Evolutionary conservation across 805 yeast species (phyloP), one percentile per base, ranked within the genome.

Genomic region (Kockiozyma suomiensis): DNA sequence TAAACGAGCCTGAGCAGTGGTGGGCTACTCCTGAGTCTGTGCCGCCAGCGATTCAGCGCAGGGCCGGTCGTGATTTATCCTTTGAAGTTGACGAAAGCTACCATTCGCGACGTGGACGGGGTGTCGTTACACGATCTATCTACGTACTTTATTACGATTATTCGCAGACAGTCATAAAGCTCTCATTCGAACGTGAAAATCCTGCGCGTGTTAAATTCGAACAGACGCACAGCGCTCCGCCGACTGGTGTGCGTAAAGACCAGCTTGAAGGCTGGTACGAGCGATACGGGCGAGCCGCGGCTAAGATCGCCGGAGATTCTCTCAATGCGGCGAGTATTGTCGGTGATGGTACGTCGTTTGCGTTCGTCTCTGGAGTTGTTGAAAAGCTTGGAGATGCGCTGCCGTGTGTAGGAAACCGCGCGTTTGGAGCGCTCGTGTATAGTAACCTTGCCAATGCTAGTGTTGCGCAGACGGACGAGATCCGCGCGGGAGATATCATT

Each of bases 401-500:
- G 25, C 80, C 77, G 47, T 81, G 88, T 0, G 81, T 89, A 49
- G 96, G 90, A 0, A 72, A 75, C 38, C 84, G 87, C 66, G 81
- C 88, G 0, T 88, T 77, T 71, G 98, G 98, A 41, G 86, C 81
- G n/a, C 79, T 82, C 23, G 79, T 87, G 62, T 91, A 85, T 74
- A 76, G 78, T 64, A 87, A 81, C 66, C 66, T 75, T 68, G 79
- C 78, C 60, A 79, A 79, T 68, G 80, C 83, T 47, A 68, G 77
- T 5, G 81, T 84, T 5, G 74, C 79, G 15, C 84, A 81, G 66
- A 68, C 75, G 32, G 90, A 84, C 56, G 87, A 84, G 42, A 81
- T 91, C 56, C 79, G 82, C 50, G 86, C 96, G 0, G 99, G 99
- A 61, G 98, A 94, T 72, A 79, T 93, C 8, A 74, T 90, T 43